Evolutionary conservation across 805 yeast genomes (phyloP).

Genomic region (Kuraishia hungarica): DNA sequence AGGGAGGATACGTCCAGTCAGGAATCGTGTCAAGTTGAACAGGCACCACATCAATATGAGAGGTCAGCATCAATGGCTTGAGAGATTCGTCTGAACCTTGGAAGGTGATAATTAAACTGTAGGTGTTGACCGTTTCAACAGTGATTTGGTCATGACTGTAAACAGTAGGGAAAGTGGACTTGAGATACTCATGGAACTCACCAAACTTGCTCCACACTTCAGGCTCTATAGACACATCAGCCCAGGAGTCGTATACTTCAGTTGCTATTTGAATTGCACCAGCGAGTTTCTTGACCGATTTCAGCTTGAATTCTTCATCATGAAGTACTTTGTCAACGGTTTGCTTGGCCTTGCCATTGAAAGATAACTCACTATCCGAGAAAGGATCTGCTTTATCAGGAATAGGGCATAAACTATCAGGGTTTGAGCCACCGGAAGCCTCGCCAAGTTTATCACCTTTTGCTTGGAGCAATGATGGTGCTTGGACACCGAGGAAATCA

Average conservation of each 20-base stretch:
- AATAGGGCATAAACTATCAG: constrained; percentile 1
- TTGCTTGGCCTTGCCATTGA: not conserved
- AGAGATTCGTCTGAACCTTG: constrained; percentile 39
- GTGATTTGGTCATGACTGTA: constrained; percentile 22
- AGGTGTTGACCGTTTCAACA: constrained; percentile 48
- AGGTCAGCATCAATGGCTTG: constrained; percentile 62
- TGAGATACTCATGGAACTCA: constrained; percentile 29
- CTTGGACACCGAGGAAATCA: not conserved
- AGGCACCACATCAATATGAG: constrained; percentile 81
- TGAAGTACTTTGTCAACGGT: constrained; percentile 1
- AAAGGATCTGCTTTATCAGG: not conserved
- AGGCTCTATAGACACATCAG: constrained; percentile 35
- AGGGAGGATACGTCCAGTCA: constrained; percentile 65
- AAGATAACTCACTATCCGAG: not conserved
- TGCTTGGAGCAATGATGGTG: not conserved
- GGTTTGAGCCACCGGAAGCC: not conserved
- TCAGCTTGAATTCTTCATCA: constrained; percentile 22
- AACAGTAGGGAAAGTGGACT: constrained; percentile 31
- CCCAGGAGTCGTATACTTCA: constrained; percentile 30
- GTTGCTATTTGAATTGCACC: constrained; percentile 49
- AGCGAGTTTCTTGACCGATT: constrained; percentile 32
- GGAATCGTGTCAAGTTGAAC: constrained; percentile 45
- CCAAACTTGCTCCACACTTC: constrained; percentile 31
- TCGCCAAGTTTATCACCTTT: not conserved
- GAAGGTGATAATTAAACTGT: constrained; percentile 59